Evolutionary conservation across 768 basidiomycete species (phyloP).

Genomic region (Kwoniella dendrophila): DNA sequence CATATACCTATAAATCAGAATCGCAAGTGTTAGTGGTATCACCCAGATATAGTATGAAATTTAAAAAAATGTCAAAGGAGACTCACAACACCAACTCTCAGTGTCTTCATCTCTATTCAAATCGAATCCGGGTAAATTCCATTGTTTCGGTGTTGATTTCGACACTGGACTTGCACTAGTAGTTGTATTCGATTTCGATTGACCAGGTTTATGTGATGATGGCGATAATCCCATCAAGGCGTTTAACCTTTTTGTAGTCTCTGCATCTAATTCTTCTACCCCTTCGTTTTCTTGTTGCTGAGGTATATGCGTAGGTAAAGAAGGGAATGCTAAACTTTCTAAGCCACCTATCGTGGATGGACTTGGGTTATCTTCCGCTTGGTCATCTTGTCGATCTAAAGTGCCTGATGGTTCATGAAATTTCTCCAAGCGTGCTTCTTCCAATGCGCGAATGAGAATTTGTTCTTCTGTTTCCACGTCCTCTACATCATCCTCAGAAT

Average conservation of each 20-base stretch:
- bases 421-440: constrained; percentile 20
- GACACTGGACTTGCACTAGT: too few relatives aligned
- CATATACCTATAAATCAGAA: constrained; percentile 38
- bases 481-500: too few relatives aligned
- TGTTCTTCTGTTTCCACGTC: constrained; percentile 24
- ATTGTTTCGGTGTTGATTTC: constrained; percentile 18
- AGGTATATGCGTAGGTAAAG: constrained; percentile 31
- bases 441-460: constrained; percentile 20
- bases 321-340: constrained; percentile 26
- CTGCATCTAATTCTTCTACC: constrained; percentile 23
- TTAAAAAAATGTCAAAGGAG: too few relatives aligned
- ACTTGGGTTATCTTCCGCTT: neutral
- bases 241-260: constrained; percentile 25
- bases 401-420: neutral
- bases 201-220: constrained; percentile 19
- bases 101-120: constrained; percentile 40
- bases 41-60: neutral
- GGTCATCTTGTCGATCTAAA: neutral
- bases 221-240: constrained; percentile 34
- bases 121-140: constrained; percentile 37
- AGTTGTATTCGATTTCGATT: neutral
- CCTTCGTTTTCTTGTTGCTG: constrained; percentile 9
- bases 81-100: constrained; percentile 51
- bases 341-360: constrained; percentile 12
- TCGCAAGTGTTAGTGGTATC: neutral